These are phyloP conservation scores for Erythrophleum fordii DNA, from an alignment of 306 rosid genomes.

Conservation along the genomic window DNA sequence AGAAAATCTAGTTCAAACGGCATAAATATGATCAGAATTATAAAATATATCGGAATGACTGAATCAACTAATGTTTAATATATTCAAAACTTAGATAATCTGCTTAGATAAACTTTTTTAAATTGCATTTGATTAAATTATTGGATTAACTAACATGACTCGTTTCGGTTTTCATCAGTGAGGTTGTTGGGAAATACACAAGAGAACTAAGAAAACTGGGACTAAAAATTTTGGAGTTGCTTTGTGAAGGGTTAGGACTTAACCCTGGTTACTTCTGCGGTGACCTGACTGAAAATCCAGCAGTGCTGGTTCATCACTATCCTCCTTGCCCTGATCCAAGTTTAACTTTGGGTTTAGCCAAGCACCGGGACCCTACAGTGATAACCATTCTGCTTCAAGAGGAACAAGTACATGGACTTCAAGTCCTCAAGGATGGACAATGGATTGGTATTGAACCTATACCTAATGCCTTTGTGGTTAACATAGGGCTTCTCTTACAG, in stretches of 20 bases:
- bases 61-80: background rate
- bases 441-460: conserved; percentile 61
- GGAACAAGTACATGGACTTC: conserved; percentile 52
- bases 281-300: conserved; percentile 46
- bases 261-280: conserved; percentile 43
- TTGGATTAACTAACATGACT: background rate
- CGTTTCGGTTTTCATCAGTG: conserved; percentile 44
- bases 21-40: background rate
- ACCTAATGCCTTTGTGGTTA: conserved; percentile 55
- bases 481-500: conserved; percentile 53
- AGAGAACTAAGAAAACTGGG: conserved; percentile 46
- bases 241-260: conserved; percentile 69
- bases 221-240: conserved; percentile 50
- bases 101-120: background rate
- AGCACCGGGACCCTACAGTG: conserved; percentile 65
- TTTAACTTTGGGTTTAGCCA: conserved; percentile 62
- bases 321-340: conserved; percentile 83
- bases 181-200: conserved; percentile 54
- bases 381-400: conserved; percentile 71
- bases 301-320: conserved; percentile 57
- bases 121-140: background rate
- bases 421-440: conserved; percentile 53
- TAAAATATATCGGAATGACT: background rate
- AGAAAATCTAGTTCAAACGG: background rate
- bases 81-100: background rate